These are phyloP conservation scores for Kazachstania martiniae DNA, from an alignment of 805 yeast species.

Conservation along the genomic window DNA sequence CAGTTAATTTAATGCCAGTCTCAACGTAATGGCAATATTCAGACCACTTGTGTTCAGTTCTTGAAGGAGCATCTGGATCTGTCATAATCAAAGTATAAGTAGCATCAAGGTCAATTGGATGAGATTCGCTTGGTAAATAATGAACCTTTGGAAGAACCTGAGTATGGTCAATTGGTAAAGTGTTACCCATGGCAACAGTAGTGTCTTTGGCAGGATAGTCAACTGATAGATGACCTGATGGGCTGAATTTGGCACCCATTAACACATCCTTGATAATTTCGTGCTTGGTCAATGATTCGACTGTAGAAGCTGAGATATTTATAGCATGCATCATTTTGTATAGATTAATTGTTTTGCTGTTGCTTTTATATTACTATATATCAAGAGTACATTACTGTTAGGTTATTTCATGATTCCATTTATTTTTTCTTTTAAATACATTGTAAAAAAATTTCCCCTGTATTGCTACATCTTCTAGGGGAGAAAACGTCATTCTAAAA, in stretches of 20 bases:
- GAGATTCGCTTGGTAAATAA: conserved; percentile 39
- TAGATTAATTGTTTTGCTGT: too few relatives aligned
- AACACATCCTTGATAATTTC: conserved; percentile 35
- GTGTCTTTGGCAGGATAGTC: conserved; percentile 15
- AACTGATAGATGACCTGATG: conserved; percentile 19
- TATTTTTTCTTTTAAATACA: too few relatives aligned
- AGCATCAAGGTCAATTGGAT: conserved; percentile 1
- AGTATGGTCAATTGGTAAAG: conserved; percentile 51
- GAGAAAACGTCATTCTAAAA: too few relatives aligned
- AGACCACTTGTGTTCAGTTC: conserved; percentile 68
- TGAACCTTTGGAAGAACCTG: conserved; percentile 58
- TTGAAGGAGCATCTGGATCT: conserved; percentile 85
- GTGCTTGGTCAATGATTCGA: conserved; percentile 20
- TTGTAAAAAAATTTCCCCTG: too few relatives aligned
- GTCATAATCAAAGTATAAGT: conserved; percentile 66
- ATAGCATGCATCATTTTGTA: not conserved
- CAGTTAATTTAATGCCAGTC: conserved; percentile 36
- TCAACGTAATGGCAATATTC: conserved; percentile 66
- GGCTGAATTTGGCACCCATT: conserved; percentile 21
- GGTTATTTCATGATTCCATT: too few relatives aligned
- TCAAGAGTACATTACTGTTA: too few relatives aligned
- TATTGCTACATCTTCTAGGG: too few relatives aligned
- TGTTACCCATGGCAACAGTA: conserved; percentile 68
- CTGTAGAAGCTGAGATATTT: conserved; percentile 3
- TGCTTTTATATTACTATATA: too few relatives aligned